Conservation (phyloP, 345 rosid species). For the Microcos paniculata region DNA sequence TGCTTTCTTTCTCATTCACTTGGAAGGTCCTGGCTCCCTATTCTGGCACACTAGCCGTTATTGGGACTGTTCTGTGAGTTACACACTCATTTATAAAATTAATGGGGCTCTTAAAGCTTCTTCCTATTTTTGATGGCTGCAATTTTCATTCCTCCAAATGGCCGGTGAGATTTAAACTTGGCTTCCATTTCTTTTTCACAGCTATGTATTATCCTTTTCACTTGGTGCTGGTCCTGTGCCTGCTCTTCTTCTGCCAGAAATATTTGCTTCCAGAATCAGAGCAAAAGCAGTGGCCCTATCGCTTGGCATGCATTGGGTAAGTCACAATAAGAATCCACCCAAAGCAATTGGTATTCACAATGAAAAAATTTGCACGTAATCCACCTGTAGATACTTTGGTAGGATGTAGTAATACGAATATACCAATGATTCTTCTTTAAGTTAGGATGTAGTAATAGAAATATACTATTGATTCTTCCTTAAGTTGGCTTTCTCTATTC, state of each 20-base stretch:
- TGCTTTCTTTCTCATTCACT: conserved; percentile 89
- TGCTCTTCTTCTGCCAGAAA: conserved; percentile 97
- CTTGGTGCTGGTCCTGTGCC: conserved; percentile 99
- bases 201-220: conserved; percentile 93
- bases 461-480: not conserved
- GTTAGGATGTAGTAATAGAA: not conserved
- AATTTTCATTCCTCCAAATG: not conserved
- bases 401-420: not conserved
- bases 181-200: conserved; percentile 31
- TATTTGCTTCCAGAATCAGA: conserved; percentile 93
- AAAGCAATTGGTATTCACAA: not conserved
- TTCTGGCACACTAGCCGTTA: conserved; percentile 87
- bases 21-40: conserved; percentile 93
- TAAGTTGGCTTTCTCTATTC: not conserved
- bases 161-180: conserved; percentile 11
- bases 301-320: conserved; percentile 96
- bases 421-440: not conserved
- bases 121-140: not conserved
- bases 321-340: conserved; percentile 5
- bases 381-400: not conserved
- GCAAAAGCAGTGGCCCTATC: conserved; percentile 96
- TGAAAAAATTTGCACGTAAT: not conserved
- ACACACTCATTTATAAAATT: not conserved
- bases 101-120: not conserved
- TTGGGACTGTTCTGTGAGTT: conserved; percentile 96